Evolutionary conservation across 108 stramenopile genomes (phyloP).

Genomic region (Aurantiochytrium sp.): DNA sequence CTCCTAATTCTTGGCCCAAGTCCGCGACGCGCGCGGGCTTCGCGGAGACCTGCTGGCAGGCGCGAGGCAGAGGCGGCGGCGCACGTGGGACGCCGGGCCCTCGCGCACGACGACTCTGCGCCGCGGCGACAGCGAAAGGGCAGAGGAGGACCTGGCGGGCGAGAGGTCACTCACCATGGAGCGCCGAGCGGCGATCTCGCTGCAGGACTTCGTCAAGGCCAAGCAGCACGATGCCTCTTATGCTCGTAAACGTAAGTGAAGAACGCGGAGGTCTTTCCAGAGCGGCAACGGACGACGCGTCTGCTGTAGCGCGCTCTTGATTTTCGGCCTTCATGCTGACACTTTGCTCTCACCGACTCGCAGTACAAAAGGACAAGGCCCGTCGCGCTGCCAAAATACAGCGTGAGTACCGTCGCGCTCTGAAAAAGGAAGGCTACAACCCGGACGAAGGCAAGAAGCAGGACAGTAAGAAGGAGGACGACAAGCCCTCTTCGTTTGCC

Average conservation of each 20-base stretch:
- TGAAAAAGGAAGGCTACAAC: background rate
- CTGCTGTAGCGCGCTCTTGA: background rate
- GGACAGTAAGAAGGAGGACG: background rate
- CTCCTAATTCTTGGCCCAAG: no score
- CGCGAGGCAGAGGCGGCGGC: no score
- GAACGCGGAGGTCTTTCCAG: background rate
- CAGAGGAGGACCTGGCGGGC: background rate
- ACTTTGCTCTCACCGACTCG: background rate
- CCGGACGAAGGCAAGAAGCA: background rate
- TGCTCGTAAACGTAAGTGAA: background rate
- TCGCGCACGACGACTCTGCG: no score
- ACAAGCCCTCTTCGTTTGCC: background rate
- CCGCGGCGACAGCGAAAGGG: background rate
- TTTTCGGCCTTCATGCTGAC: background rate
- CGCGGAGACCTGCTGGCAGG: no score
- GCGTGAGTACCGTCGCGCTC: background rate
- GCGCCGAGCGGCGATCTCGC: background rate
- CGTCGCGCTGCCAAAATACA: background rate
- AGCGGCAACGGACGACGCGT: background rate
- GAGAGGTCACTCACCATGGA: background rate
- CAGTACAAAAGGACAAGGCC: background rate
- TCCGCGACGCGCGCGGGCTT: no score
- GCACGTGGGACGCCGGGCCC: no score
- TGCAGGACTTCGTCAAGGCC: constrained; percentile 8
- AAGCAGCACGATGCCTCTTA: background rate